A percentile compares a stretch with the other conserved stretches of the same genome.
phyloP scores from a whole-genome alignment of 1,284 basidiomycete genomes.

The Fomitopsis pinicola region DNA sequence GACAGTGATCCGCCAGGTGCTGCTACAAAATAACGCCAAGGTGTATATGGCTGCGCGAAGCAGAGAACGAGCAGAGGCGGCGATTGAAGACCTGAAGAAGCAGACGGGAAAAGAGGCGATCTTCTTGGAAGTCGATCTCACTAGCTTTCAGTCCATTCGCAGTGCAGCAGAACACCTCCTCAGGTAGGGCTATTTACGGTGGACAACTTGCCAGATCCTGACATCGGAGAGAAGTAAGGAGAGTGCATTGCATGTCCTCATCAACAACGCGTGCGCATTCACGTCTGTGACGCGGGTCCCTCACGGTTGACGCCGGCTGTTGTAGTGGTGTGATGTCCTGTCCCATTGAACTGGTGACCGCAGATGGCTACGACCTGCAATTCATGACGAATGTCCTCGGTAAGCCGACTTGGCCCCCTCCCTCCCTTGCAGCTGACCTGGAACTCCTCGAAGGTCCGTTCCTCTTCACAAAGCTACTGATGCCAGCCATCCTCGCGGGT shows the following conservation, averaged over 20 bases:
- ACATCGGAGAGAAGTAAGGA: constrained; percentile 37
- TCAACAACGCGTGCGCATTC: constrained; percentile 45
- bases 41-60: constrained; percentile 53
- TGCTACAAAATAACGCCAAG: constrained; percentile 42
- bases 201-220: constrained; percentile 34
- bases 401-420: too few species aligned
- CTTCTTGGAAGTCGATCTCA: constrained; percentile 47
- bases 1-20: constrained; percentile 21
- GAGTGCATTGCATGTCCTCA: constrained; percentile 42
- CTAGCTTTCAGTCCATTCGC: constrained; percentile 39
- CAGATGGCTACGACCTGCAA: constrained; percentile 55
- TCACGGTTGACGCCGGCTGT: neutral
- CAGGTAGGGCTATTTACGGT: constrained; percentile 38
- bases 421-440: too few species aligned
- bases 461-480: constrained; percentile 23
- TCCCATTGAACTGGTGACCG: constrained; percentile 39
- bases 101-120: constrained; percentile 33
- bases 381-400: constrained; percentile 57
- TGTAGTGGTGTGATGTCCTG: constrained; percentile 54
- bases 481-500: constrained; percentile 20
- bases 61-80: constrained; percentile 34
- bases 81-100: constrained; percentile 37
- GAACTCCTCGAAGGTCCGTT: constrained; percentile 12
- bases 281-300: neutral
- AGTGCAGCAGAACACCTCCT: constrained; percentile 35